Evolutionary conservation across 2,329 filamentous ascomycete genomes (phyloP), one percentile per base, ranked within the genome.

Genomic region (Paecilomyces sp.): DNA sequence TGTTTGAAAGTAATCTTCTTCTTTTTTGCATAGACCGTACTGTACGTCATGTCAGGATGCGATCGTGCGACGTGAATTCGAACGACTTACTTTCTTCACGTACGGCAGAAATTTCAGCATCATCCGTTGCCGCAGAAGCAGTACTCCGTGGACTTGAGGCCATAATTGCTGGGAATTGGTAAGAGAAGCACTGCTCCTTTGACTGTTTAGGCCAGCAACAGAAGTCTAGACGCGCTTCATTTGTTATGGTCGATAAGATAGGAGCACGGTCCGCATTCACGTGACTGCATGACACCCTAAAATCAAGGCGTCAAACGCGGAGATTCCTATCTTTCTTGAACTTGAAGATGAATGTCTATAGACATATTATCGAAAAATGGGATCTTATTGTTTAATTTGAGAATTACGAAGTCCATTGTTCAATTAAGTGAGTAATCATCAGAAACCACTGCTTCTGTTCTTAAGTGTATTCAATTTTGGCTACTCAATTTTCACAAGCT

Each of bases 31-130:
- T 73, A 11, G 65, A 70, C 50, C 69, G 69, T 60, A 80, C 77
- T 79, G 55, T 18, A 28, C 12, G 30, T 31, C 55, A 67, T 65
- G 63, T 34, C 54, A 55, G 22, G 31, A 61, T 60, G 25, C 60
- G 67, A 33, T 41, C 58, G 18, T 8, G 41, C 50, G 12, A 33
- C 24, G 25, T 58, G 54, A 30, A 24, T 7, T 18, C 33, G 33
- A 34, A 25, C 7, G 15, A 66, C 71, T 56, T 64, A 78, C 77
- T 78, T 66, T 79, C 71, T 30, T 69, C 68, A 60, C 74, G 73
- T 25, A 79, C 73, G 31, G 70, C 67, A 28, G 67, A 63, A 52
- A 80, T 79, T 41, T 79, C 76, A 1, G 68, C 66, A 60, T 79
- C 77, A 8, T 78, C 67, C 13, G 69, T 64, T 55, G 69, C 66